These are phyloP conservation scores for Begonia peltatifolia DNA, from an alignment of 306 rosid species.

Conservation along the genomic window DNA sequence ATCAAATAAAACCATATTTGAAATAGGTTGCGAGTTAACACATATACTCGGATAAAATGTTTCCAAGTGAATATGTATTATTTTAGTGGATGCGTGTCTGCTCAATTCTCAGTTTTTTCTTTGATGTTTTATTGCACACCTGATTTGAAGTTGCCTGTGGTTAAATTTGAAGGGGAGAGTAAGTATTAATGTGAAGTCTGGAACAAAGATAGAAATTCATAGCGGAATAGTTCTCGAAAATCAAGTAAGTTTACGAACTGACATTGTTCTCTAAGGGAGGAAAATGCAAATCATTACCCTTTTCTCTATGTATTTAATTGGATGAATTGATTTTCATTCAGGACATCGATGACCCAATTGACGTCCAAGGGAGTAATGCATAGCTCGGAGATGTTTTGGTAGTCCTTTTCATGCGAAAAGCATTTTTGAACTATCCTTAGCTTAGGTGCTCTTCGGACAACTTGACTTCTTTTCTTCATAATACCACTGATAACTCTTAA, in stretches of 20 bases:
- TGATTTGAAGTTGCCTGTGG: not conserved
- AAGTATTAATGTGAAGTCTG: constrained; percentile 42
- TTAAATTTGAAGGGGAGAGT: constrained; percentile 47
- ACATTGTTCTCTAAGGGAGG: not conserved
- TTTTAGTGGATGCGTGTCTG: too few species aligned
- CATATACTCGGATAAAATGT: too few species aligned
- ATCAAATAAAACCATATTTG: too few species aligned
- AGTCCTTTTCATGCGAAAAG: too few species aligned
- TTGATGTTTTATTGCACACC: too few species aligned
- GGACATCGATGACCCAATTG: constrained; percentile 37
- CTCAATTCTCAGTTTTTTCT: too few species aligned
- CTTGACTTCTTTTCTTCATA: constrained; percentile 1
- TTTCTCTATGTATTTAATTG: not conserved
- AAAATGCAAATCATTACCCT: too few species aligned
- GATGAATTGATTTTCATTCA: constrained; percentile 10
- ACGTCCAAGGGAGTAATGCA: constrained; percentile 15
- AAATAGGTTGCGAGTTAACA: too few species aligned
- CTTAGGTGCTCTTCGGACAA: too few species aligned
- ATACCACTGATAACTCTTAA: too few species aligned
- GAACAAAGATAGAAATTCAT: constrained; percentile 50
- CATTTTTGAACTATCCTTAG: too few species aligned
- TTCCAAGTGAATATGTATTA: too few species aligned
- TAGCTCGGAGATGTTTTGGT: constrained; percentile 11
- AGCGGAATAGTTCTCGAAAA: constrained; percentile 46
- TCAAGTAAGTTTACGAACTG: constrained; percentile 24